A percentile compares a stretch with the other conserved stretches of the same genome.
Conservation (phyloP, 78 protist genomes). For the Fonticula alba region DNA sequence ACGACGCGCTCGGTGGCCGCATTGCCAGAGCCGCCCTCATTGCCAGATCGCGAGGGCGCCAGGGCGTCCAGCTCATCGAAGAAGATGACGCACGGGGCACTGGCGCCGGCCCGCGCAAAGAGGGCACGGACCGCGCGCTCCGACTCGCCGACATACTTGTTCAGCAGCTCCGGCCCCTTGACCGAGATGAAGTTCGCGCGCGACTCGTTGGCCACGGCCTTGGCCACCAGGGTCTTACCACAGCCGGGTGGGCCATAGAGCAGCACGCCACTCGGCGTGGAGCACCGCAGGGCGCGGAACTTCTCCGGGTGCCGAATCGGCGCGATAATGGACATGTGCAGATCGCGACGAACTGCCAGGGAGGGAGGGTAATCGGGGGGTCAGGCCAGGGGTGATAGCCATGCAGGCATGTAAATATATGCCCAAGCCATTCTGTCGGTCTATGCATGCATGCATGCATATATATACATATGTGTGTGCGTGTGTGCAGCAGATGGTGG, state of each 20-base stretch:
- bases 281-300: background rate
- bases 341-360: conserved; percentile 28
- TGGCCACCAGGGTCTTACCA: conserved; percentile 95
- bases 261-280: conserved; percentile 6
- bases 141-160: conserved; percentile 96
- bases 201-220: conserved; percentile 76
- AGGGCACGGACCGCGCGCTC: conserved; percentile 91
- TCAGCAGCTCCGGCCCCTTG: conserved; percentile 96
- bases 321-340: conserved; percentile 33
- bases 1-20: conserved; percentile 72
- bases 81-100: conserved; percentile 92
- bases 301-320: conserved; percentile 27
- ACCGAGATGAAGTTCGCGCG: conserved; percentile 83
- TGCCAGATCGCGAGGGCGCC: conserved; percentile 47
- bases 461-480: too few relatives aligned
- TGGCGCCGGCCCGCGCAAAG: conserved; percentile 65
- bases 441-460: too few relatives aligned
- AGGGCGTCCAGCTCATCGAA: conserved; percentile 98
- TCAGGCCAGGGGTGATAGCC: too few relatives aligned
- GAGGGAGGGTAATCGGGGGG: too few relatives aligned
- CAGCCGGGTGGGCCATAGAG: conserved; percentile 98
- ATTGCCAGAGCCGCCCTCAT: background rate
- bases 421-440: too few relatives aligned
- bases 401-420: too few relatives aligned
- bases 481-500: background rate